A percentile compares a stretch with the other conserved stretches of the same genome.
Conservation (phyloP, 805 yeast species). For the Candida maltosa region DNA sequence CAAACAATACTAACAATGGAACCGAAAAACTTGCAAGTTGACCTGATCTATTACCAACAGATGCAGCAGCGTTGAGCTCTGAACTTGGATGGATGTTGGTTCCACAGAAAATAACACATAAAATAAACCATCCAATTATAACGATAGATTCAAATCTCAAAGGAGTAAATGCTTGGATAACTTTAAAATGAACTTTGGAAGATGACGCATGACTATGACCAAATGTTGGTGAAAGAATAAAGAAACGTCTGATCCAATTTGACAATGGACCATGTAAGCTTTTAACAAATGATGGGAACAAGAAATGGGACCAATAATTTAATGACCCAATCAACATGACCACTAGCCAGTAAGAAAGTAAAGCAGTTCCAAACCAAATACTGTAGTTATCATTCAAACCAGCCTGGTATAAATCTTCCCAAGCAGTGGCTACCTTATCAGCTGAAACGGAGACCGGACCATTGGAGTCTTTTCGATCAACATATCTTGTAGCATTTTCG, state of each 20-base stretch:
- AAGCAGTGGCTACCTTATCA: background rate
- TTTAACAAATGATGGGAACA: conserved; percentile 18
- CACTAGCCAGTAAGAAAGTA: conserved; percentile 37
- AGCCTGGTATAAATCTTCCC: background rate
- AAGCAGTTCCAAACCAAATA: conserved; percentile 29
- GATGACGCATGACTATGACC: conserved; percentile 12
- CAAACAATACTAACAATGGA: conserved; percentile 61
- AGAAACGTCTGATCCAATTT: conserved; percentile 14
- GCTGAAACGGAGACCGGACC: conserved; percentile 1
- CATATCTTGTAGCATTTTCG: conserved; percentile 37
- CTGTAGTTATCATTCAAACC: conserved; percentile 16
- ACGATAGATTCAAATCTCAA: conserved; percentile 49
- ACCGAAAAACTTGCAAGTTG: conserved; percentile 47
- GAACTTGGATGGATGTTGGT: conserved; percentile 14
- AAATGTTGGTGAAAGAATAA: conserved; percentile 17
- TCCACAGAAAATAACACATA: conserved; percentile 25
- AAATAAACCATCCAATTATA: conserved; percentile 34
- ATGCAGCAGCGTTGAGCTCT: conserved; percentile 22
- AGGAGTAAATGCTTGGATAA: conserved; percentile 36
- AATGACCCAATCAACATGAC: conserved; percentile 32
- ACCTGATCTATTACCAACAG: conserved; percentile 56
- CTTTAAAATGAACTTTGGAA: conserved; percentile 1
- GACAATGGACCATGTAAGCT: conserved; percentile 14
- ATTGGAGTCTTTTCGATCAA: conserved; percentile 11
- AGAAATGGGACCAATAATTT: conserved; percentile 18